Conservation (phyloP, 2,329 filamentous ascomycete species). For the Botrytis hyacinthi region DNA sequence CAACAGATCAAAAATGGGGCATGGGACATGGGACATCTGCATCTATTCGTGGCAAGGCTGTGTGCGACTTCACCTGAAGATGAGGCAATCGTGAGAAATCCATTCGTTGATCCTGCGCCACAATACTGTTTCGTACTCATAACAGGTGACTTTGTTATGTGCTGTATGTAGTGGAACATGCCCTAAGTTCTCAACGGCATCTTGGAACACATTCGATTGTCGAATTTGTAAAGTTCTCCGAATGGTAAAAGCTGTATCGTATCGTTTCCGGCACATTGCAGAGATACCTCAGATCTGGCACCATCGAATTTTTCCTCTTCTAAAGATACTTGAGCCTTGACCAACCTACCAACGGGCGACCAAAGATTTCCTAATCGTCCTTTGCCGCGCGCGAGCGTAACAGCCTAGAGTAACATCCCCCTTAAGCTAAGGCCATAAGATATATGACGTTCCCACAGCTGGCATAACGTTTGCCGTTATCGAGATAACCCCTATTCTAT, state of each 20-base stretch:
- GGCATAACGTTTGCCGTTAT: background rate
- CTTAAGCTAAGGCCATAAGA: background rate
- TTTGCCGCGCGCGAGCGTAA: constrained; percentile 20
- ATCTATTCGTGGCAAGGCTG: constrained; percentile 17
- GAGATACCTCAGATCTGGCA: constrained; percentile 20
- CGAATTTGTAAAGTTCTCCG: constrained; percentile 12
- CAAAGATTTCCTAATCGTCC: background rate
- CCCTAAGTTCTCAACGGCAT: constrained; percentile 7
- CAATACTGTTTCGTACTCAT: constrained; percentile 8
- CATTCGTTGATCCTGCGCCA: constrained; percentile 20
- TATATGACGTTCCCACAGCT: constrained; percentile 14
- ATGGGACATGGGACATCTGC: constrained; percentile 1
- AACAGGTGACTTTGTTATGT: constrained; percentile 5
- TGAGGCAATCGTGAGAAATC: constrained; percentile 14
- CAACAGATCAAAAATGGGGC: background rate
- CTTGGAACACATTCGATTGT: constrained; percentile 4
- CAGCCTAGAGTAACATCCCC: constrained; percentile 12
- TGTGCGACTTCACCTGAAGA: constrained; percentile 14
- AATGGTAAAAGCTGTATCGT: background rate
- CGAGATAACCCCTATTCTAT: constrained; percentile 15
- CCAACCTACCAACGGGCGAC: background rate
- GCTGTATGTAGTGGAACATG: constrained; percentile 17
- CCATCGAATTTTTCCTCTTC: constrained; percentile 1
- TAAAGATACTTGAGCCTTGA: background rate
- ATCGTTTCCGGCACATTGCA: background rate